Evolutionary conservation across 257 asterid genomes (phyloP).

Genomic region (Ophiorrhiza pumila): DNA sequence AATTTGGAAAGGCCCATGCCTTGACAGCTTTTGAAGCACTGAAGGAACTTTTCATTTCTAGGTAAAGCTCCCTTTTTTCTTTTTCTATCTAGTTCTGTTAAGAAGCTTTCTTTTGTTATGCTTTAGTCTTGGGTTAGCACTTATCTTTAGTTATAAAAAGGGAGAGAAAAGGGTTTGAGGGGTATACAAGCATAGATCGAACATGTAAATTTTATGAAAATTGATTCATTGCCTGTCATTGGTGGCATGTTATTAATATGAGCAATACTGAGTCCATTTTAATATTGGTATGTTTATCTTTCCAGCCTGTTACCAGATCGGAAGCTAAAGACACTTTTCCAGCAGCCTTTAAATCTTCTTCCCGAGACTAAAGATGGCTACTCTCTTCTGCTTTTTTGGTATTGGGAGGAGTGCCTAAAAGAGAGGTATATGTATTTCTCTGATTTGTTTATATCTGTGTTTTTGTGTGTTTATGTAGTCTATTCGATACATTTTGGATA

Average conservation of each 20-base stretch:
- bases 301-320: conserved; percentile 85
- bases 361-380: conserved; percentile 82
- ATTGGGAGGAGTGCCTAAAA: conserved; percentile 94
- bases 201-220: not conserved
- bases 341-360: conserved; percentile 76
- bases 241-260: not conserved
- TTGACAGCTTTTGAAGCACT: conserved; percentile 84
- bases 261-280: too few species aligned
- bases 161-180: not conserved
- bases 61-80: conserved; percentile 38
- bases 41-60: conserved; percentile 73
- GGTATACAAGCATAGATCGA: not conserved
- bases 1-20: conserved; percentile 94
- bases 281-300: conserved; percentile 14
- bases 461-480: not conserved
- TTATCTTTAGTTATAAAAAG: not conserved
- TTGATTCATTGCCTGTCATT: not conserved
- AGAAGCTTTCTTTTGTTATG: not conserved
- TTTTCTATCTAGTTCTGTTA: conserved; percentile 3
- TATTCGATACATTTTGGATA: not conserved
- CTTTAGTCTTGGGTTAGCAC: not conserved
- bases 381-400: conserved; percentile 86
- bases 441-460: conserved; percentile 4
- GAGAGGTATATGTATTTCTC: conserved; percentile 50
- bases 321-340: conserved; percentile 73